phyloP scores from a whole-genome alignment of 2,329 filamentous ascomycete species.

The Xylariaceae sp. region DNA sequence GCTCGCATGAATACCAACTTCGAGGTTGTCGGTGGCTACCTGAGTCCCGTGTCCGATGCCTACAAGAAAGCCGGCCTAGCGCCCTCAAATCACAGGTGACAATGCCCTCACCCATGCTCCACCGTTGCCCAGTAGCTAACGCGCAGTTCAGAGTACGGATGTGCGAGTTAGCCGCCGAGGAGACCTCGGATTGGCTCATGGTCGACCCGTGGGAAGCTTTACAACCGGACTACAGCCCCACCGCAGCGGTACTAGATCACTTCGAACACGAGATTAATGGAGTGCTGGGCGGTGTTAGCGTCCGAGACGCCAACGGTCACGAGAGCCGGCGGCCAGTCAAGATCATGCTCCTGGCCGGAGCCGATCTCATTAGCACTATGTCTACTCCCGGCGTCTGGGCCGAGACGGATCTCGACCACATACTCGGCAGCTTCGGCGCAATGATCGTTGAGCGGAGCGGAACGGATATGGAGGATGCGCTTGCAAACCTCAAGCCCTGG shows the following conservation, averaged over 20 bases:
- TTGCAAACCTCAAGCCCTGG: constrained; percentile 76
- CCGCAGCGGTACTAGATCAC: constrained; percentile 84
- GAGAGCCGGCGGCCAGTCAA: constrained; percentile 60
- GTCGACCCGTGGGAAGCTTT: constrained; percentile 88
- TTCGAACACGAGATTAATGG: constrained; percentile 87
- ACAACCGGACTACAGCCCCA: constrained; percentile 80
- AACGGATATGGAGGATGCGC: constrained; percentile 82
- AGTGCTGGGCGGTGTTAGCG: constrained; percentile 71
- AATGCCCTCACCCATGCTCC: neutral
- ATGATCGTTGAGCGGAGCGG: constrained; percentile 82
- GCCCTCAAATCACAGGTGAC: constrained; percentile 62
- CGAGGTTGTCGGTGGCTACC: constrained; percentile 76
- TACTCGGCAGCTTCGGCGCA: constrained; percentile 75
- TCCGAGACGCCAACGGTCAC: constrained; percentile 61
- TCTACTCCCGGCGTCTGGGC: constrained; percentile 75
- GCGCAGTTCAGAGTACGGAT: constrained; percentile 60
- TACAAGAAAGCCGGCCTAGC: constrained; percentile 79
- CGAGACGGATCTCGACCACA: constrained; percentile 78
- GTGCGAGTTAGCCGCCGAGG: constrained; percentile 75
- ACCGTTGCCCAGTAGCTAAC: constrained; percentile 17
- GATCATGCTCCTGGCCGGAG: constrained; percentile 78
- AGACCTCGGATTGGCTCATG: constrained; percentile 75
- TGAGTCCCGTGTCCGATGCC: constrained; percentile 60
- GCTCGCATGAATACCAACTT: constrained; percentile 70
- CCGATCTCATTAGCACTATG: constrained; percentile 71